Base-by-base conservation (phyloP, 371 early-diverging fungal genomes). In the Circinella minor region DNA sequence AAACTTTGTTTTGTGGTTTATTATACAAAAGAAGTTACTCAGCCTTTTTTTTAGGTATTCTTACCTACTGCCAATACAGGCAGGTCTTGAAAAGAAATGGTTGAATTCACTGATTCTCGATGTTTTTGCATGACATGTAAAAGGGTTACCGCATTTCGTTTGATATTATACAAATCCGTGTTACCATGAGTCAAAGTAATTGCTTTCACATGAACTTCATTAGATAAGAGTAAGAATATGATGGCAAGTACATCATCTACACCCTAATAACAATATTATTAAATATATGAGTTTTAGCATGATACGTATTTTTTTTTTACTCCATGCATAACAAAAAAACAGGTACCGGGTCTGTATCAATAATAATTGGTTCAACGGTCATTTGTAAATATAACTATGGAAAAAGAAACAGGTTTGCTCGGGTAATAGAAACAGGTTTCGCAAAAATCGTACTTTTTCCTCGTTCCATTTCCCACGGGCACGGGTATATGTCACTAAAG, bases 211-310 rank as follows among this genome's bases (percentile, higher is more conserved):
- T 84, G 81, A 13, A 89, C 72, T 61, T 84, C 77, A 47, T 81
- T 81, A 0, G 85, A 79, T 20, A 77, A 71, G 66, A 87, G 73
- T 20, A 86, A 80, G 64, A 81, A 69, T 17, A 84, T 70, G 39
- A 87, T 76, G 48, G 86, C 87, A 54, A 89, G 65, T 27, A 80
- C 79, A 76, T 87, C 89, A 49, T 87, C 87, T n/a, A 87, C 83
- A 67, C 84, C 82, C 77, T 74, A 39, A 27, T 14, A 36, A 51
- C 8, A 51, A 13, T 3, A 61, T 60, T 43, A 11, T 43, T 3
- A 11, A 9, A 43, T 43, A 11, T 43, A 43, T 43, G 6, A 43
- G 11, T 6, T 43, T 39, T 43, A 3, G 6, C 1, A 9, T 43
- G 43, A 6, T 43, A 39, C 39, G 39, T 9, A 43, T 27, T 27